phyloP scores from a whole-genome alignment of 352 stramenopile genomes.

The Globisporangium nodosum region DNA sequence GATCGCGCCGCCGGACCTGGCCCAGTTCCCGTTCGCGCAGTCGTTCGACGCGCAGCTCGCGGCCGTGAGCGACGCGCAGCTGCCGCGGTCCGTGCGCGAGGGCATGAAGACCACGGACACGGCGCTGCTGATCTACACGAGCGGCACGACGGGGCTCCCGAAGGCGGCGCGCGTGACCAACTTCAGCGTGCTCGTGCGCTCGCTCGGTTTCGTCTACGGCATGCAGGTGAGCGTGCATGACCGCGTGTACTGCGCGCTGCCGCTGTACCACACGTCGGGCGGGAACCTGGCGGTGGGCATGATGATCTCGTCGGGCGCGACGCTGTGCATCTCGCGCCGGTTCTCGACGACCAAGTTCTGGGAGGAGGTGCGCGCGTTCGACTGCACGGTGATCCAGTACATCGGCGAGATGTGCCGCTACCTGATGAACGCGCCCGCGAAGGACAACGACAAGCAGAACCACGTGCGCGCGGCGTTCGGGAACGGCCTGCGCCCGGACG shows the following conservation, averaged over 20 bases:
- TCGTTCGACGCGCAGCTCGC: slow-evolving; percentile 41
- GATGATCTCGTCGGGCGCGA: slow-evolving; percentile 71
- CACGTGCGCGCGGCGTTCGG: slow-evolving; percentile 81
- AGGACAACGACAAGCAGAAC: slow-evolving; percentile 55
- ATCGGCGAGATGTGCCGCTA: slow-evolving; percentile 90
- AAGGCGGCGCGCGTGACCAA: slow-evolving; percentile 79
- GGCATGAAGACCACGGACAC: slow-evolving; percentile 50
- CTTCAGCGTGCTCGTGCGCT: slow-evolving; percentile 62
- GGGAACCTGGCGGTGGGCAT: slow-evolving; percentile 78
- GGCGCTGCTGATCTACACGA: slow-evolving; percentile 82
- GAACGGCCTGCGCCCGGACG: slow-evolving; percentile 87
- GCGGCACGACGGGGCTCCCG: slow-evolving; percentile 73
- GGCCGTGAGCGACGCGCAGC: slow-evolving; percentile 20
- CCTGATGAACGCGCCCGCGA: slow-evolving; percentile 51
- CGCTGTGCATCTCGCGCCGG: slow-evolving; percentile 65
- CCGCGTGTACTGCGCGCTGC: slow-evolving; percentile 74
- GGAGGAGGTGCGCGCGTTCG: slow-evolving; percentile 58
- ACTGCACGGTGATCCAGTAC: slow-evolving; percentile 85
- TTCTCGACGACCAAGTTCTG: slow-evolving; percentile 78
- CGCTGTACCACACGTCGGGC: slow-evolving; percentile 81
- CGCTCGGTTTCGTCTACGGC: slow-evolving; percentile 38
- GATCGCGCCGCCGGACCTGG: slow-evolving; percentile 10
- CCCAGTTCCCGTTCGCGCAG: slow-evolving; percentile 24
- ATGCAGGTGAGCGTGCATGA: slow-evolving; percentile 55
- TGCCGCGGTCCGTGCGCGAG: slow-evolving; percentile 19